Conservation (phyloP, 2,329 filamentous ascomycete genomes). For the Ambrosiella beaveri region DNA sequence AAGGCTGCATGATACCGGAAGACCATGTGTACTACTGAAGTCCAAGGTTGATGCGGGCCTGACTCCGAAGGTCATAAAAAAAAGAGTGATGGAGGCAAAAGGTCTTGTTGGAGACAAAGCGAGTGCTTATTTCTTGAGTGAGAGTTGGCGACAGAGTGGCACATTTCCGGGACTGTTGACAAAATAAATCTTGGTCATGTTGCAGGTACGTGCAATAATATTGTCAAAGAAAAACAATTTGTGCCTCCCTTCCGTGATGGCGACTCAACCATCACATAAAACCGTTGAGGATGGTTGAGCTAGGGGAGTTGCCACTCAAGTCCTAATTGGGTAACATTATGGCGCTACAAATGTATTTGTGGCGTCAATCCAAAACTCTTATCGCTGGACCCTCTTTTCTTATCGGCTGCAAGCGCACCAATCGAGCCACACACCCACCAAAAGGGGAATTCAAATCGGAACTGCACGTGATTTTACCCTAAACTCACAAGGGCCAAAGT, state of each 20-base stretch:
- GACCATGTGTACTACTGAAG: neutral
- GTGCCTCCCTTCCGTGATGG: too few species aligned
- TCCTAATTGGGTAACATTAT: neutral
- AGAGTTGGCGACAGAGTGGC: neutral
- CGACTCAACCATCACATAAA: too few species aligned
- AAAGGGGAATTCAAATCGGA: slow-evolving; percentile 12
- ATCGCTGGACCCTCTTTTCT: neutral
- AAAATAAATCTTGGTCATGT: too few species aligned
- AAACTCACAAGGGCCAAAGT: slow-evolving; percentile 14
- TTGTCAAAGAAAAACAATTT: too few species aligned
- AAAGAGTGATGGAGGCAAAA: neutral
- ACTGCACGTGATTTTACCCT: slow-evolving; percentile 13
- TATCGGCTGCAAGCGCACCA: slow-evolving; percentile 3
- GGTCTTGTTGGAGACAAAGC: too few species aligned
- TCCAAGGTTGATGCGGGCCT: neutral
- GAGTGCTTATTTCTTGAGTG: neutral
- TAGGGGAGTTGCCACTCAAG: neutral
- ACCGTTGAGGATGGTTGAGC: too few species aligned
- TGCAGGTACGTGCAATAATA: too few species aligned
- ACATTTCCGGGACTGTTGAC: too few species aligned
- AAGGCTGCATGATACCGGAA: neutral
- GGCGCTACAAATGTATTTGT: neutral
- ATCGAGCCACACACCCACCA: slow-evolving; percentile 8
- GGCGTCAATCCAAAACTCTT: neutral
- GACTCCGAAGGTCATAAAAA: neutral